Base-by-base conservation (phyloP, 139 green algal species). In the Trebouxia sp. region DNA sequence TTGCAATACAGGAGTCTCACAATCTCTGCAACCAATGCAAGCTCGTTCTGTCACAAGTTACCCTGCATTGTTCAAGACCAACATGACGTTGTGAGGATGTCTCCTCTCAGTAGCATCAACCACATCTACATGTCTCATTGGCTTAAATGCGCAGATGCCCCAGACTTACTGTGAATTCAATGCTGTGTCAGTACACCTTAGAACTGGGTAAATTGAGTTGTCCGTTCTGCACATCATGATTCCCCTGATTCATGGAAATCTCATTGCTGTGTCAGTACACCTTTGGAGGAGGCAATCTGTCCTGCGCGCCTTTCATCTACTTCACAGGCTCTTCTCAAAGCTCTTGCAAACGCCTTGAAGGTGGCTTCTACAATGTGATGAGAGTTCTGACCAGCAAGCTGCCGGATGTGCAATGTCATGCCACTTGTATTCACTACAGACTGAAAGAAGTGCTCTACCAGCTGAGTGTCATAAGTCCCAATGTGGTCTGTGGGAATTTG, bases 361-460 rank as follows among this genome's bases (percentile, higher is more conserved):
- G 96, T 98, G 0, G 95, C 93, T 87, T 99, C 97, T 67, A 99
- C 94, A 56, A 99, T 99, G 93, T 99, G 97, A 86, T 99, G 97
- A 28, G 88, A 94, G 92, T 99, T 99, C 56, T 87, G 91, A 37
- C 97, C 96, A 10, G 88, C 92, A 72, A 98, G 84, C 88, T 95
- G 89, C 8, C 93, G 78, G 58, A 99, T 96, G 87, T 97, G 94
- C 72, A 99, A 87, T 5, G 94, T 98, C 85, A 97, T 96, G 65
- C 95, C 94, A 24, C 86, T 93, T 6, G 95, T 97, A 87, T 97
- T 98, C 53, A 87, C 91, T 38, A 99, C 88, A 0, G 92, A 97
- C 88, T 97, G 89, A 83, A 98, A 99, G 74, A 99, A 98, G 86
- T 99, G 96, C 85, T 99, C 94, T 53, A 98, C 93, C 78, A 99